A percentile compares a stretch with the other conserved stretches of the same genome.
Evolutionary conservation across 1,139 yeast genomes (phyloP).

Genomic region (Meyerozyma smithsonii): DNA sequence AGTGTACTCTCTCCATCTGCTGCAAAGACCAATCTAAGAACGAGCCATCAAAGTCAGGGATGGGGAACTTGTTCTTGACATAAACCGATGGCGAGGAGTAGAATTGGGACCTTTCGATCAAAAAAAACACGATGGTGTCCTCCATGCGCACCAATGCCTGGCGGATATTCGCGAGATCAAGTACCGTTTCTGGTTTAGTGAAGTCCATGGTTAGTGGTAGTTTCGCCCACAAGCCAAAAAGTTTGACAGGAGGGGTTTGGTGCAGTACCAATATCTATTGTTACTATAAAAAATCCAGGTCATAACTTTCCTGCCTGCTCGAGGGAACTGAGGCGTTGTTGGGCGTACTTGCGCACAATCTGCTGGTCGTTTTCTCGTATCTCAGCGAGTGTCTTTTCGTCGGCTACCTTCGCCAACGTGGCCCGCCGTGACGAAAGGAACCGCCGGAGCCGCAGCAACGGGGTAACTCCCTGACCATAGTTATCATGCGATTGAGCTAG

Average conservation of each 20-base stretch:
- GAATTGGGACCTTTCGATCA: slow-evolving; percentile 91
- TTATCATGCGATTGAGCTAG: slow-evolving; percentile 46
- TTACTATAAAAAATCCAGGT: neutral
- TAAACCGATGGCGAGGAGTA: slow-evolving; percentile 74
- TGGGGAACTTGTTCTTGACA: slow-evolving; percentile 48
- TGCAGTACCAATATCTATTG: neutral
- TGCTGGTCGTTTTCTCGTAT: slow-evolving; percentile 21
- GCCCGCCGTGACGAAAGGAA: slow-evolving; percentile 58
- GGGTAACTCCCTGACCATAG: slow-evolving; percentile 48
- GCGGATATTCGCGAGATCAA: slow-evolving; percentile 77
- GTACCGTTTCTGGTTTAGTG: slow-evolving; percentile 74
- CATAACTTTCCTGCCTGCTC: slow-evolving; percentile 2
- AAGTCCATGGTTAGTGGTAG: slow-evolving; percentile 61
- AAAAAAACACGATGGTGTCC: slow-evolving; percentile 87
- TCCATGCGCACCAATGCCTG: slow-evolving; percentile 88
- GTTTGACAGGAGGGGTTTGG: neutral
- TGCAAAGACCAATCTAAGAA: slow-evolving; percentile 82
- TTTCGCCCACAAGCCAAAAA: neutral
- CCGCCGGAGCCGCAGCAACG: slow-evolving; percentile 48
- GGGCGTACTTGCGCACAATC: slow-evolving; percentile 31
- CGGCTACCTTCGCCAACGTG: slow-evolving; percentile 18
- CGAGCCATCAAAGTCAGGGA: slow-evolving; percentile 71
- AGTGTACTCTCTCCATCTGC: slow-evolving; percentile 74
- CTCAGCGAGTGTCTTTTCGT: slow-evolving; percentile 14
- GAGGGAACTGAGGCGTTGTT: slow-evolving; percentile 17